Evolutionary conservation across 257 asterid species (phyloP), one percentile per base, ranked within the genome.

Genomic region (Solanum sejunctum): DNA sequence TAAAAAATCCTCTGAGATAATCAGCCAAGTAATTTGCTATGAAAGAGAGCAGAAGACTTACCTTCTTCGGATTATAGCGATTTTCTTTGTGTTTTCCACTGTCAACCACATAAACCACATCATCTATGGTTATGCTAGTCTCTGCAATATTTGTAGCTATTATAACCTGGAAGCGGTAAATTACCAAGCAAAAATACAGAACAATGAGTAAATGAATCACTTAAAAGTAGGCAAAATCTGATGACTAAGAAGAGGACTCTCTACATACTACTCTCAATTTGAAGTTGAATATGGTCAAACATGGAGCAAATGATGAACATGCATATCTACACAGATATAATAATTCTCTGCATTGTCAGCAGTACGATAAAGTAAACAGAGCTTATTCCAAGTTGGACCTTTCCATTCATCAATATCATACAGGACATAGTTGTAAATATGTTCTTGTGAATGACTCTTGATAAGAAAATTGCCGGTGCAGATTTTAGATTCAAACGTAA

Each of bases 81-180:
- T 91, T 95, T 92, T 96, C 99, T 91, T 96, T 96, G 80, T 96
- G 99, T 91, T 92, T 96, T 87, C 99, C 99, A 88, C 93, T 87
- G 88, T 96, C 99, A 41, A 96, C 93, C 91, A 96, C 99, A 92
- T 95, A 95, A 63, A 96, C 97, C 85, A 95, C 92, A 73, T 95
- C 99, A 87, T 96, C 99, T 87, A 96, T 95, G 75, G 99, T 96
- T 89, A 96, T 93, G 91, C 99, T 96, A 84, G 99, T 95, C 90
- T 96, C 99, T 66, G 99, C 99, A 89, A 96, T 95, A 92, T 96
- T 96, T 83, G 99, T 95, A 75, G 98, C 98, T 58, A 93, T 88
- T 86, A 96, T 95, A 88, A 96, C 98, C 99, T 96, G 93, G 64
- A 81, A 87, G 36, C 87, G 61, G 66, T 82, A 54, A 64, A 28